Evolutionary conservation across 306 rosid genomes (phyloP), one percentile per base, ranked within the genome.

Genomic region (Arachis hypogaea): DNA sequence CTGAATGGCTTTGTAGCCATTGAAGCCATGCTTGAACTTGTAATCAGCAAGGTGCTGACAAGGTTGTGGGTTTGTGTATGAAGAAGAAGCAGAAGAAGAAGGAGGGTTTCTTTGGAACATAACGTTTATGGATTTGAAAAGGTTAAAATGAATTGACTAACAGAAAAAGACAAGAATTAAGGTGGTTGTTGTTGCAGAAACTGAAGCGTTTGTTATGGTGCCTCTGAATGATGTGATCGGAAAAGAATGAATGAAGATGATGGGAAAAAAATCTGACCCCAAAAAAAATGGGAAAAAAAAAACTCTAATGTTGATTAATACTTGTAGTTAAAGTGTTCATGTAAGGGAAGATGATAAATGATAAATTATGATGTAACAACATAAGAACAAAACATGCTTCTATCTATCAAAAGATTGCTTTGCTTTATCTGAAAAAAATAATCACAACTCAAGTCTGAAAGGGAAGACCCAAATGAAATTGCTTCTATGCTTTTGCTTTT

Each of bases 21-120:
- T 82, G 62, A 84, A 67, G 28, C 95, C 92, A 57, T 87, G 83
- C 52, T 85, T 88, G 81, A 86, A 90, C 92, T 90, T 93, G 87
- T 87, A 88, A 74, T 86, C 97, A 72, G 76, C 82, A 14, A 90
- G 96, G 73, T 93, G 98, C 47, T 82, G 75, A 81, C 98, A 93
- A 33, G 87, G 88, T 80, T 83, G 83, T 78, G 88, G 97, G 82
- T 83, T 90, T 73, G 92, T 55, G 90, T 80, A 84, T 30, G 78
- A 83, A 77, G 88, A 33, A 2, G 38, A 33, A 33, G 38, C 4
- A 33, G 38, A 33, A 33, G 38, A 33, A 33, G 38, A 83, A 18
- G 77, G 81, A 77, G 88, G 82, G 83, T 82, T 93, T 74, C 78
- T 85, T 43, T 70, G 76, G 51, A 85, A 76, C 98, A 90, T 92